Percentiles rank a stretch among this genome's conserved stretches.
Conservation (phyloP, 768 basidiomycete genomes). For the Lentinus tigrinus region DNA sequence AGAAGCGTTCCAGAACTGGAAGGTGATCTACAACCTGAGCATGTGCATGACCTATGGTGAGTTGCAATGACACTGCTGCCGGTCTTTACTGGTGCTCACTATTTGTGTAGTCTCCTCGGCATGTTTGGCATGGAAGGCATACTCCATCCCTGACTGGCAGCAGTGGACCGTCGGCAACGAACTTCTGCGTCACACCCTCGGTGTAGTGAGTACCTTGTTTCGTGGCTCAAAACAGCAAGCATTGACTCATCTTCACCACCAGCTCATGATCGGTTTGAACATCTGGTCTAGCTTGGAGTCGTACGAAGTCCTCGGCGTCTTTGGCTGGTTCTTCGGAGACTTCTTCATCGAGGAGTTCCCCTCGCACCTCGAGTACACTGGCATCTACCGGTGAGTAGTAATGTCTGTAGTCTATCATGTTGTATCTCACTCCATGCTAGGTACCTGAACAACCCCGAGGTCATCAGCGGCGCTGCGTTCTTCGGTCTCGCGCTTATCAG, state of each 20-base stretch:
- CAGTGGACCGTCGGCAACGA: conserved; percentile 90
- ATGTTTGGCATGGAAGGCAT: conserved; percentile 88
- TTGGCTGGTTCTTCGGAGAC: conserved; percentile 99
- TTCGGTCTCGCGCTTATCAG: conserved; percentile 92
- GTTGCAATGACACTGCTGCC: neutral
- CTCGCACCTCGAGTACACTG: conserved; percentile 87
- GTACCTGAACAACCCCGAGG: conserved; percentile 93
- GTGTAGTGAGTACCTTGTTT: conserved; percentile 56
- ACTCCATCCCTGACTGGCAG: conserved; percentile 56
- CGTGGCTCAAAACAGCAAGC: neutral
- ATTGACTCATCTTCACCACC: neutral
- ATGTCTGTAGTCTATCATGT: neutral
- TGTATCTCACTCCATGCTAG: conserved; percentile 34
- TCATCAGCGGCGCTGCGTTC: conserved; percentile 94
- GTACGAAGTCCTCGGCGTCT: conserved; percentile 90
- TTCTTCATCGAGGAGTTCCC: conserved; percentile 97
- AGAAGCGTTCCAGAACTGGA: conserved; percentile 97
- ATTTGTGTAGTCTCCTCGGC: conserved; percentile 68
- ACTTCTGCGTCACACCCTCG: conserved; percentile 84
- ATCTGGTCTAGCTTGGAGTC: conserved; percentile 89
- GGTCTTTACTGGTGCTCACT: neutral
- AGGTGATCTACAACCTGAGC: conserved; percentile 86
- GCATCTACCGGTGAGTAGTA: conserved; percentile 80
- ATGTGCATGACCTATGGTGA: conserved; percentile 78
- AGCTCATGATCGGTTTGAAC: conserved; percentile 74